A percentile compares a stretch with the other conserved stretches of the same genome.
phyloP scores from a whole-genome alignment of 2,329 filamentous ascomycete genomes.

The Calonectria ilicicola region DNA sequence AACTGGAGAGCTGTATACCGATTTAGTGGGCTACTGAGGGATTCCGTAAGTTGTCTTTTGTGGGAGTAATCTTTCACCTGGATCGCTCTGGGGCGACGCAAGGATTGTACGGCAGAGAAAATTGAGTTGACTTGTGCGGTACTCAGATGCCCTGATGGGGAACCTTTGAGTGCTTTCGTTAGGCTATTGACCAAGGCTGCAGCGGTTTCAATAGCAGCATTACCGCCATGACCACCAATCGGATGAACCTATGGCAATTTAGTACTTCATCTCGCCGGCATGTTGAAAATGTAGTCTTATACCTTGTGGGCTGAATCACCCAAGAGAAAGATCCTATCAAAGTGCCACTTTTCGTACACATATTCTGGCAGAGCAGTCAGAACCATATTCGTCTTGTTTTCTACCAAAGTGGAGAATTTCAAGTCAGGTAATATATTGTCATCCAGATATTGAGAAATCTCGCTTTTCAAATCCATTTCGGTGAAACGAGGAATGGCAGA shows the following conservation, averaged over 20 bases:
- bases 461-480: not conserved
- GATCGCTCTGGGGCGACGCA: not conserved
- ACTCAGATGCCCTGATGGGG: not conserved
- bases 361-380: conserved; percentile 51
- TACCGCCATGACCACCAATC: conserved; percentile 19
- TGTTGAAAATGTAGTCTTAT: not conserved
- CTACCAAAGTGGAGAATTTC: conserved; percentile 9
- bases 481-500: conserved; percentile 20
- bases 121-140: not conserved
- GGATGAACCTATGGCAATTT: conserved; percentile 10
- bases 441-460: not conserved
- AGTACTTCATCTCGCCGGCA: not conserved
- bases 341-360: conserved; percentile 53
- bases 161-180: not conserved
- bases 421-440: conserved; percentile 3
- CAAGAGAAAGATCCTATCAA: conserved; percentile 51
- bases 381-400: conserved; percentile 38
- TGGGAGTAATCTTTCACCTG: conserved; percentile 7
- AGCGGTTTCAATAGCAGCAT: conserved; percentile 24
- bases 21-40: not conserved
- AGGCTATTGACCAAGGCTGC: conserved; percentile 15
- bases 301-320: conserved; percentile 58
- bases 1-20: not conserved
- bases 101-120: not conserved
- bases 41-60: conserved; percentile 13